phyloP scores from a whole-genome alignment of 371 early-diverging fungal species.

The Mucor piriformis region DNA sequence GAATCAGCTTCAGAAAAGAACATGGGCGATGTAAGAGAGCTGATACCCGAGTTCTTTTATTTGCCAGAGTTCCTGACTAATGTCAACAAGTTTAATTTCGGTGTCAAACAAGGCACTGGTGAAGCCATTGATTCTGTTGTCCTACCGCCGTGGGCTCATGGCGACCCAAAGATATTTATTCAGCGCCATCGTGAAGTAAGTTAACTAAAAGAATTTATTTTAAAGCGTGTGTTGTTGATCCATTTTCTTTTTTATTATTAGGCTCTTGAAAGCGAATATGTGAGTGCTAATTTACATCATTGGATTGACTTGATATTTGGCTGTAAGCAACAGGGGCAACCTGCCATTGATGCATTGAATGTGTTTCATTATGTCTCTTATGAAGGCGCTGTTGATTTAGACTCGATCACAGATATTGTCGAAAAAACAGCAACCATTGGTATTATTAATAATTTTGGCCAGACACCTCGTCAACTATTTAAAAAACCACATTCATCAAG shows the following conservation, averaged over 20 bases:
- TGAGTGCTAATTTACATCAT: conserved; percentile 79
- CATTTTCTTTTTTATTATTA: no score
- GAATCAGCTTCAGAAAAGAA: conserved; percentile 73
- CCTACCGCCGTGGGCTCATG: conserved; percentile 87
- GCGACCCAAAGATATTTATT: conserved; percentile 86
- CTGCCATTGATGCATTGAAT: conserved; percentile 83
- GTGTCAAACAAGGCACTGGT: conserved; percentile 71
- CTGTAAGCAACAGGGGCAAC: conserved; percentile 83
- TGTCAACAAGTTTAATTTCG: conserved; percentile 84
- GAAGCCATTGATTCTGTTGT: conserved; percentile 77
- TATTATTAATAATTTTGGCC: conserved; percentile 95
- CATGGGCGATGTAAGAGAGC: conserved; percentile 84
- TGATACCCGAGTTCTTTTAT: conserved; percentile 91
- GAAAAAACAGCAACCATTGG: conserved; percentile 91
- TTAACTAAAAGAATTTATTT: no score
- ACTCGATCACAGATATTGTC: conserved; percentile 83
- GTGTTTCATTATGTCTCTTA: conserved; percentile 92
- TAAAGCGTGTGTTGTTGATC: no score
- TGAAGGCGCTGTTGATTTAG: conserved; percentile 90
- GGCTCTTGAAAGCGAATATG: conserved; percentile 91
- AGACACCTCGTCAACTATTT: conserved; percentile 88
- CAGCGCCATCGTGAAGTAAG: conserved; percentile 74
- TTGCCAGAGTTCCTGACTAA: conserved; percentile 86
- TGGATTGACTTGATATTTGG: conserved; percentile 95
- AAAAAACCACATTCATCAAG: conserved; percentile 75